Conservation (phyloP, 1,139 yeast genomes). For the Candida sojae region DNA sequence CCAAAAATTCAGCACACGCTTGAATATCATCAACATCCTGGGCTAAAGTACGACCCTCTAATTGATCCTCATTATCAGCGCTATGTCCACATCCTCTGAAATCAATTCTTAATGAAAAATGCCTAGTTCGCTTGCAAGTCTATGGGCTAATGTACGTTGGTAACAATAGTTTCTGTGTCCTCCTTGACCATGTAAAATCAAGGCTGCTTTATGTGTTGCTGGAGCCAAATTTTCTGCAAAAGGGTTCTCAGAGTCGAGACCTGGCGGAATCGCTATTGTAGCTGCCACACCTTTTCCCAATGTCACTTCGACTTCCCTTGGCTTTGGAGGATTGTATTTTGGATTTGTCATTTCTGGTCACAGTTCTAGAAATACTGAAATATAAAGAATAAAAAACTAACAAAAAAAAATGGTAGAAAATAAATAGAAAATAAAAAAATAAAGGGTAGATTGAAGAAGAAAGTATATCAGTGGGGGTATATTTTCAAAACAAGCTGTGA, state of each 20-base stretch:
- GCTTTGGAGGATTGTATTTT: conserved; percentile 16
- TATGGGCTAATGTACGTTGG: conserved; percentile 63
- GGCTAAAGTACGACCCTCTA: conserved; percentile 54
- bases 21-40: conserved; percentile 74
- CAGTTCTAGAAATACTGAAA: conserved; percentile 1
- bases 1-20: conserved; percentile 48
- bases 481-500: neutral
- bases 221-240: conserved; percentile 34
- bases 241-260: conserved; percentile 26
- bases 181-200: conserved; percentile 72
- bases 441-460: too few species aligned
- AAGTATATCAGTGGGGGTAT: neutral
- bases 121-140: conserved; percentile 60
- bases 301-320: conserved; percentile 38
- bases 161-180: conserved; percentile 85
- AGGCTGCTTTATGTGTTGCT: conserved; percentile 39
- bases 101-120: conserved; percentile 71
- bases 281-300: conserved; percentile 40
- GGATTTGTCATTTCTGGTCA: conserved; percentile 3
- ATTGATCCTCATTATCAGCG: conserved; percentile 47
- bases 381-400: neutral
- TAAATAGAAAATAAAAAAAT: too few species aligned
- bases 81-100: conserved; percentile 86
- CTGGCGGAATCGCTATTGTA: conserved; percentile 41
- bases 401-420: neutral